Conservation (phyloP, 169 alveolate species). For the Plasmodium chabaudi region DNA sequence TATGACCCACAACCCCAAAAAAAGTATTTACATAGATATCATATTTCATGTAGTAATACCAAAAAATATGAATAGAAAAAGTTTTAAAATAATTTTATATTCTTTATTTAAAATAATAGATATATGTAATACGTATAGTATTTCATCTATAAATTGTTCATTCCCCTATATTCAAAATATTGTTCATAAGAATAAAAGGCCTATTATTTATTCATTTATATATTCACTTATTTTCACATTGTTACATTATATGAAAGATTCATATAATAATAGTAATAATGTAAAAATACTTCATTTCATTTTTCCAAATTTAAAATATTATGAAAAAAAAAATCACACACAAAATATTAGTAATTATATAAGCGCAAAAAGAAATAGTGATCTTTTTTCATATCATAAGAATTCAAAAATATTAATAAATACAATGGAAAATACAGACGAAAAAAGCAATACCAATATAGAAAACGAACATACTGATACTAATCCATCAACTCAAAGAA, state of each 20-base stretch:
- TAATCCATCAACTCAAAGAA: too few relatives aligned
- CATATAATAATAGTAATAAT: slow-evolving; percentile 12
- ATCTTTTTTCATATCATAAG: neutral
- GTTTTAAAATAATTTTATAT: slow-evolving; percentile 44
- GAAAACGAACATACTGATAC: neutral
- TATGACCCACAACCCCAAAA: slow-evolving; percentile 18
- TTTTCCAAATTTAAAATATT: slow-evolving; percentile 47
- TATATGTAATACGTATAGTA: slow-evolving; percentile 33
- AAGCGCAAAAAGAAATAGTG: too few relatives aligned
- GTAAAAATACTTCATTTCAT: slow-evolving; percentile 48
- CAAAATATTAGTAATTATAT: neutral
- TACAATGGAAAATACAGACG: neutral
- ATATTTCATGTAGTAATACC: slow-evolving; percentile 68
- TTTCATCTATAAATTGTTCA: slow-evolving; percentile 34
- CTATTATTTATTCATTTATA: slow-evolving; percentile 55
- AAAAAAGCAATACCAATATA: neutral
- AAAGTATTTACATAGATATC: slow-evolving; percentile 31
- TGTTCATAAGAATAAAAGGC: slow-evolving; percentile 52
- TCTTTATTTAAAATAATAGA: slow-evolving; percentile 63
- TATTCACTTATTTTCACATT: slow-evolving; percentile 40
- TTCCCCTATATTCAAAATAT: slow-evolving; percentile 61
- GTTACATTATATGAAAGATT: slow-evolving; percentile 27
- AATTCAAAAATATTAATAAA: too few relatives aligned
- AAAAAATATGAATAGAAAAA: slow-evolving; percentile 35
- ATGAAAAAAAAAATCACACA: slow-evolving; percentile 6